Evolutionary conservation across 2,329 filamentous ascomycete genomes (phyloP).

Genomic region (Colletotrichum sp.): DNA sequence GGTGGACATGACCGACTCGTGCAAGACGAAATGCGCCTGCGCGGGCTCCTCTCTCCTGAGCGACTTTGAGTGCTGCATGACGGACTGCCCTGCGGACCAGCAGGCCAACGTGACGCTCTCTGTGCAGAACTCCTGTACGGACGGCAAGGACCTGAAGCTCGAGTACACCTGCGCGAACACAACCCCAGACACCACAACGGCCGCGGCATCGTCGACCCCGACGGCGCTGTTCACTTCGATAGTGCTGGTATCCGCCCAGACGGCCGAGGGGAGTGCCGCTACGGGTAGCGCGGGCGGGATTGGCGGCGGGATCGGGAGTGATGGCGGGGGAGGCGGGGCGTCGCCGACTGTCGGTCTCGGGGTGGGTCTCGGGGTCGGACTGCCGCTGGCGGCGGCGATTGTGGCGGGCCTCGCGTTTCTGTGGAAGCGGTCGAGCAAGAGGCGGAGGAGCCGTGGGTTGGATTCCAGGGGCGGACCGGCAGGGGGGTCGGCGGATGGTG

Average conservation of each 20-base stretch:
- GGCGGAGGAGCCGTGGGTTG: not conserved
- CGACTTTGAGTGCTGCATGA: not conserved
- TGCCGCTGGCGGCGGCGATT: not conserved
- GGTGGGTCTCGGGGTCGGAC: not conserved
- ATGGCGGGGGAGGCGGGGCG: not conserved
- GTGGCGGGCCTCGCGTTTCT: not conserved
- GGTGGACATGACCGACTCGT: not conserved
- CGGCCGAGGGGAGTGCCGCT: not conserved
- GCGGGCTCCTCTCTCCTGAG: not conserved
- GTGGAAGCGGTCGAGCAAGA: not conserved
- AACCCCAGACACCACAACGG: conserved; percentile 36
- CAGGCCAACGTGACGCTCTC: not conserved
- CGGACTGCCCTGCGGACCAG: not conserved
- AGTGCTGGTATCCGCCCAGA: not conserved
- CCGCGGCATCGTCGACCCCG: conserved; percentile 28
- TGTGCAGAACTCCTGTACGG: not conserved
- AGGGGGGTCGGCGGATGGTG: not conserved
- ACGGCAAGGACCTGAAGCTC: not conserved
- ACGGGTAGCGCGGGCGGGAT: not conserved
- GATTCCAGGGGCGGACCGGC: not conserved
- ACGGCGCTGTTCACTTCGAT: not conserved
- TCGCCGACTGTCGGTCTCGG: not conserved
- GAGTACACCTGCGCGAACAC: conserved; percentile 1
- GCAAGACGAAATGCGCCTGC: not conserved
- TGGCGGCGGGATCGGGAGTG: not conserved